phyloP scores from a whole-genome alignment of 1,284 basidiomycete species.

The Pyrrhoderma lamaoense region DNA sequence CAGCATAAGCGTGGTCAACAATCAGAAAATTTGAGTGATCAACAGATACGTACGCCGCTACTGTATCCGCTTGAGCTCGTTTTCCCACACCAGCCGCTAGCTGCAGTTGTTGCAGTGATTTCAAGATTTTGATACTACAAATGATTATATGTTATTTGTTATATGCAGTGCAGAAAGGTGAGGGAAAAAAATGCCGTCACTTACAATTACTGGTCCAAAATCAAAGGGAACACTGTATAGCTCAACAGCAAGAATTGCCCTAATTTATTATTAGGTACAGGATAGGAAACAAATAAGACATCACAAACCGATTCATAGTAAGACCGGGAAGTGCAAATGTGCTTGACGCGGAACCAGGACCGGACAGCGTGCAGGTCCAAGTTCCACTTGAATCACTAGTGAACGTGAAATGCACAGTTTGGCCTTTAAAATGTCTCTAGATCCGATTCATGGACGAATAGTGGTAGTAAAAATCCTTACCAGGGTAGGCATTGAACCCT shows the following conservation, averaged over 20 bases:
- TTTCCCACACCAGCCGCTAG: constrained; percentile 12
- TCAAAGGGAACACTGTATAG: constrained; percentile 13
- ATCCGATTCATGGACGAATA: neutral
- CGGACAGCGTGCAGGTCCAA: constrained; percentile 20
- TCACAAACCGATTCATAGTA: constrained; percentile 18
- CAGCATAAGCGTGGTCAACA: neutral
- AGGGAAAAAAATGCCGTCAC: neutral
- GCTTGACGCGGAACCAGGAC: constrained; percentile 16
- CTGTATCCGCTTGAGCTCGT: constrained; percentile 11
- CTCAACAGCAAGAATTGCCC: constrained; percentile 19
- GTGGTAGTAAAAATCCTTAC: neutral
- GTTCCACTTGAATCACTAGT: constrained; percentile 13
- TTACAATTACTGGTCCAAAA: constrained; percentile 12
- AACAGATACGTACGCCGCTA: constrained; percentile 5
- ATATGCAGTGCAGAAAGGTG: neutral
- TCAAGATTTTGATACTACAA: constrained; percentile 10
- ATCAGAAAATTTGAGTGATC: neutral
- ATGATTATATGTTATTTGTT: neutral
- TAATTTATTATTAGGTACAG: neutral
- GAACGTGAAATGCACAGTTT: constrained; percentile 21
- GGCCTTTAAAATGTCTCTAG: constrained; percentile 1
- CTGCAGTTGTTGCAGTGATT: constrained; percentile 9
- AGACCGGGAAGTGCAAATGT: constrained; percentile 19
- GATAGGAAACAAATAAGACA: neutral
- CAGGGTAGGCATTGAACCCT: constrained; percentile 20